phyloP scores from a whole-genome alignment of 495 filamentous ascomycete genomes.

The Geoglossum glabrum region DNA sequence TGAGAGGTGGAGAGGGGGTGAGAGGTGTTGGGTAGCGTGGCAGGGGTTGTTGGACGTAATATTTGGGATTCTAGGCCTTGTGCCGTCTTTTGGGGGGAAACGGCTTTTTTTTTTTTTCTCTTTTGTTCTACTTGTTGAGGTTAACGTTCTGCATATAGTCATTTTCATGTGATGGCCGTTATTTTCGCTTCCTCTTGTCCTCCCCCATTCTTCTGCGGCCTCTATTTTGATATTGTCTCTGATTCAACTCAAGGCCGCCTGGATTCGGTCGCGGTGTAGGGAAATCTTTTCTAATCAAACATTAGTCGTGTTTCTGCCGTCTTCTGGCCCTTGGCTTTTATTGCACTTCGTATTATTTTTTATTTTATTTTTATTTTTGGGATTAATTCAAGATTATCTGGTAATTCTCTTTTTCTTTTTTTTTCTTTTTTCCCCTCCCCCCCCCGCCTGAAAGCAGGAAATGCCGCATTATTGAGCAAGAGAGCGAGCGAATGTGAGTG shows the following conservation, averaged over 20 bases:
- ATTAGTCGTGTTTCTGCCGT: background rate
- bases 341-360: background rate
- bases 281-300: background rate
- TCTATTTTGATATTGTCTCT: background rate
- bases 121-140: no score
- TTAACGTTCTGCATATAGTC: background rate
- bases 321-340: background rate
- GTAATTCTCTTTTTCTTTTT: background rate
- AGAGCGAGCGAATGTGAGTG: no score
- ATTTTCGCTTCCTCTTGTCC: background rate
- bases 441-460: no score
- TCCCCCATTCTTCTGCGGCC: background rate
- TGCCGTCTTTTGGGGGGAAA: background rate
- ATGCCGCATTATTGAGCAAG: no score
- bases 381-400: no score
- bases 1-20: background rate
- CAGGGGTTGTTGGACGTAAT: background rate
- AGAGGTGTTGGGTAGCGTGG: background rate
- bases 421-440: no score
- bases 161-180: background rate
- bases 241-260: background rate
- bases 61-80: background rate
- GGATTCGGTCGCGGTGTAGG: conserved; percentile 1
- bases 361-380: background rate
- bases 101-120: no score